Evolutionary conservation across 2,329 filamentous ascomycete genomes (phyloP), one percentile per base, ranked within the genome.

Genomic region (Phyllosticta ampelicida): DNA sequence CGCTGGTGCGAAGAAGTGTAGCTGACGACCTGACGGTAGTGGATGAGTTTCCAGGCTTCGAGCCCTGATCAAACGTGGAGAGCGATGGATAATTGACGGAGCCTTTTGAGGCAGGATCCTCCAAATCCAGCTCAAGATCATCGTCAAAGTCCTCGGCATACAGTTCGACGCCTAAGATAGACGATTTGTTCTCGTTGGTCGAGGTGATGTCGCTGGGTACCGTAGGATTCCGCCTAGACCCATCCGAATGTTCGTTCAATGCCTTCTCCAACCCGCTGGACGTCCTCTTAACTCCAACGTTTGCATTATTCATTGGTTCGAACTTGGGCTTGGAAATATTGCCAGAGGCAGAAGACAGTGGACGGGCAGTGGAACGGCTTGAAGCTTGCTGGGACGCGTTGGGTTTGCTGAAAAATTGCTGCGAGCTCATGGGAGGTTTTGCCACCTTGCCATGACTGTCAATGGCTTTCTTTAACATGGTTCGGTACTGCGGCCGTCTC

Each of bases 111-210:
- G 76, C 71, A 0, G 85, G 83, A 60, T 83, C 78, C 60, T 87
- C 79, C 55, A 84, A 80, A 62, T 90, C 87, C 21, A 95, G 76
- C 58, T 90, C 82, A 19, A 86, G 80, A 64, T 96, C 90, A 67
- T 92, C 88, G 65, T 90, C 89, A 63, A 95, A 94, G 67, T 96
- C 91, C 64, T 92, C 85, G 62, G 90, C 87, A 60, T 84, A 82
- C 62, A 90, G 87, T 61, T 80, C 82, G 9, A 87, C 80, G 3
- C 70, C 71, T 53, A 69, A 66, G 6, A 56, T 55, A 11, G 63
- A 59, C 49, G 65, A 60, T 21, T 74, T 68, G 9, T 68, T 67
- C 29, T 66, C 65, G 48, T 71, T 48, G 5, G 23, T 26, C 8
- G 48, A 67, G 0, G 62, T 50, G 36, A 70, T 66, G 30, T 44